A percentile compares a stretch with the other conserved stretches of the same genome.
These are phyloP conservation scores for Umbilicus rupestris DNA, from an alignment of 164 flowering plant genomes.

Conservation along the genomic window DNA sequence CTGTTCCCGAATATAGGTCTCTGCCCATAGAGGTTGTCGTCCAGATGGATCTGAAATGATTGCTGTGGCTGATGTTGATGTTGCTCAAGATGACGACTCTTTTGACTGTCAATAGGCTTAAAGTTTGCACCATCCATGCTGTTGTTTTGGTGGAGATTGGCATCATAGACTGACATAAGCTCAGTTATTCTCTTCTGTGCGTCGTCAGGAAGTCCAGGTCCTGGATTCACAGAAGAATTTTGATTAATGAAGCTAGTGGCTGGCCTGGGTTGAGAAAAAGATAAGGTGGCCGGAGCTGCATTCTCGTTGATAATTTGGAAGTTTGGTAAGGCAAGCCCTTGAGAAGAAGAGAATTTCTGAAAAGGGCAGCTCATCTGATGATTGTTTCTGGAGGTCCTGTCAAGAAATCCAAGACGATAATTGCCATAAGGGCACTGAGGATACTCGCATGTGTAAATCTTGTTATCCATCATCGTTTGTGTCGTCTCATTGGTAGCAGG, in stretches of 20 bases:
- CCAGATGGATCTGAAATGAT: not conserved
- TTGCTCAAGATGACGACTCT: not conserved
- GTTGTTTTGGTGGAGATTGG: not conserved
- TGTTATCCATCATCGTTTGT: conserved; percentile 23
- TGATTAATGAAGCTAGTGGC: not conserved
- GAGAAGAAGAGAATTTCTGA: conserved; percentile 14
- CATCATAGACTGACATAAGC: not conserved
- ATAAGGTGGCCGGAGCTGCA: not conserved
- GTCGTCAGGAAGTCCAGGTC: not conserved
- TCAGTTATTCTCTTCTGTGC: conserved; percentile 3
- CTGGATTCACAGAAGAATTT: not conserved
- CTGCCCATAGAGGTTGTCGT: conserved; percentile 1
- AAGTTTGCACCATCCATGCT: not conserved
- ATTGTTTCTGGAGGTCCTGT: conserved; percentile 39
- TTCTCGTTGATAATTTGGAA: conserved; percentile 30
- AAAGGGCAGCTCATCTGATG: conserved; percentile 39
- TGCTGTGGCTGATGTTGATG: not conserved
- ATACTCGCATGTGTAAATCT: conserved; percentile 37
- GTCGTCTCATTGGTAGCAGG: conserved; percentile 12
- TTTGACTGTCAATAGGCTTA: not conserved
- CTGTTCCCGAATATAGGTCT: not conserved
- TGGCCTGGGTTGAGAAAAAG: not conserved
- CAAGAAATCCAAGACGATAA: conserved; percentile 32
- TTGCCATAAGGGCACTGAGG: conserved; percentile 37
- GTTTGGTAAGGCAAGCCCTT: conserved; percentile 21